A percentile compares a stretch with the other conserved stretches of the same genome.
Conservation (phyloP, 345 rosid species). For the Excoecaria cochinchinensis region DNA sequence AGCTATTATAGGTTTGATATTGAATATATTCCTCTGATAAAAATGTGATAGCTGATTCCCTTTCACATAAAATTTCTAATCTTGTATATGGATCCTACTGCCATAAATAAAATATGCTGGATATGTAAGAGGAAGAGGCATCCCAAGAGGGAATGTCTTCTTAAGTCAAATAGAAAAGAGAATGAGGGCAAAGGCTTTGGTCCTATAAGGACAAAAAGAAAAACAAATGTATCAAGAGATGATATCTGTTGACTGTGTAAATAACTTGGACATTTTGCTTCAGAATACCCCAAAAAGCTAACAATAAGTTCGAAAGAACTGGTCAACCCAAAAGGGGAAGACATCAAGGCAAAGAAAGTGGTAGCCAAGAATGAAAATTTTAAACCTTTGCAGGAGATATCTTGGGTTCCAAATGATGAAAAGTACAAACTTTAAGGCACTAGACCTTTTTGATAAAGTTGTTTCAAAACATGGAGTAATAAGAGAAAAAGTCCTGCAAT, state of each 20-base stretch:
- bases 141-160: not conserved
- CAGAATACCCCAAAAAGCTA: not conserved
- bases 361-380: not conserved
- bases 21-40: too few species aligned
- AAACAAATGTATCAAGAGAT: too few species aligned
- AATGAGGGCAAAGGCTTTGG: not conserved
- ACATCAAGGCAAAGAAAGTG: not conserved
- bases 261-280: not conserved
- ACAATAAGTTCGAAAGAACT: not conserved
- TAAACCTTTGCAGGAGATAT: not conserved
- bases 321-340: not conserved
- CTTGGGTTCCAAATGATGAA: not conserved
- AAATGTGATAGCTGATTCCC: not conserved
- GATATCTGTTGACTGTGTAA: too few species aligned
- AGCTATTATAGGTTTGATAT: not conserved
- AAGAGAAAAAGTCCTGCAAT: not conserved
- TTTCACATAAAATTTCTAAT: not conserved
- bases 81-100: not conserved
- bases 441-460: too few species aligned
- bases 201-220: not conserved
- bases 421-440: too few species aligned
- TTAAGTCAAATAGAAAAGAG: not conserved
- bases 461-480: not conserved
- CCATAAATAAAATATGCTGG: not conserved
- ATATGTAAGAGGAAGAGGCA: not conserved